Evolutionary conservation across 169 alveolate genomes (phyloP), one percentile per base, ranked within the genome.

Genomic region (Babesia sp.): DNA sequence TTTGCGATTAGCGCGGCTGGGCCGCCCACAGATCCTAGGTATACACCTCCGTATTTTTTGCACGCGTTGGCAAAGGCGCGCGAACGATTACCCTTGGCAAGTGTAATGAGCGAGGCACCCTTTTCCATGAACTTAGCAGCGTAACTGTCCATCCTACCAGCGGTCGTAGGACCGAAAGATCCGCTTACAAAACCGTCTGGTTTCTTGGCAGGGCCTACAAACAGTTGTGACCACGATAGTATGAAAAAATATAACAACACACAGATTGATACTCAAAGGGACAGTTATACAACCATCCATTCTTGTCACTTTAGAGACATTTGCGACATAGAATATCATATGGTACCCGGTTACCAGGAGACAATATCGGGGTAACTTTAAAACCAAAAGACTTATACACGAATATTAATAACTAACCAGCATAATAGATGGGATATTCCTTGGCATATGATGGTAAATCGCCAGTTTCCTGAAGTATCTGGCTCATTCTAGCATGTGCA

Each of bases 161-260:
- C 94, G 6, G 97, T 93, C 41, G 97, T 93, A 20, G 97, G 97
- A 0, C 97, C 97, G 54, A 93, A 93, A 8, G 95, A 87, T 4
- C 97, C 97, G 31, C 94, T 85, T 14, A 92, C 91, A 45, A 78
- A 69, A 26, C 93, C 94, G n/a, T 86, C 91, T 0, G 97, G 97
- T 18, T 89, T 91, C 86, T 93, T 91, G 20, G 94, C 94, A 16
- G 94, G 94, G 7, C 95, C 94, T 82, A 71, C 37, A 70, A 39
- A 14, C 46, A 39, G 14, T 14, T 9, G 8, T 39, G 46, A 39
- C 46, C 14, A n/a, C n/a, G n/a, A n/a, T n/a, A n/a, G n/a, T n/a
- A n/a, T n/a, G n/a, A n/a, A n/a, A n/a, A n/a, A n/a, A n/a, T n/a
- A n/a, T n/a, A n/a, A n/a, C n/a, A n/a, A n/a, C n/a, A n/a, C n/a